A percentile compares a stretch with the other conserved stretches of the same genome.
Conservation (phyloP, 768 basidiomycete genomes). For the Tylopilus sp. region DNA sequence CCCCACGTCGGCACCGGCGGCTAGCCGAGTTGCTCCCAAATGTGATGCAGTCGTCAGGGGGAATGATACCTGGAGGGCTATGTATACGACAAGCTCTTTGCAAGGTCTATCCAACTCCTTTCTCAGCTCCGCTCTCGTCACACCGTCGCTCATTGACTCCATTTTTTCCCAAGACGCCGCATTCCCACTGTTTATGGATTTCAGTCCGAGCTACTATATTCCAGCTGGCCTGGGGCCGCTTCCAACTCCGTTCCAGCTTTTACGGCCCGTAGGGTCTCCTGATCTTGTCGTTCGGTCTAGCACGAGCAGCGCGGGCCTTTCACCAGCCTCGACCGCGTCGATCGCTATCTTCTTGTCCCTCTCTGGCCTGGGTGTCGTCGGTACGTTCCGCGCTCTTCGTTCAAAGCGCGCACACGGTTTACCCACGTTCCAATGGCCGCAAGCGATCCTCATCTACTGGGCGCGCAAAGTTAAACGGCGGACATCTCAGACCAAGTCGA, state of each 20-base stretch:
- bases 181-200: constrained; percentile 5
- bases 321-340: background rate
- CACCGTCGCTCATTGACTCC: background rate
- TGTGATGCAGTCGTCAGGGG: constrained; percentile 14
- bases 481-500: background rate
- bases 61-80: constrained; percentile 1
- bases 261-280: background rate
- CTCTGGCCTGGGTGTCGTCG: constrained; percentile 22
- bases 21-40: background rate
- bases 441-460: constrained; percentile 13
- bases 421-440: background rate
- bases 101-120: background rate
- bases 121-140: background rate
- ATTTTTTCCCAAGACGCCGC: background rate
- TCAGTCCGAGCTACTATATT: background rate
- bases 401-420: background rate
- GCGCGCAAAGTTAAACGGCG: constrained; percentile 8
- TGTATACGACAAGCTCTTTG: constrained; percentile 1
- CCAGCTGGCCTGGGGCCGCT: constrained; percentile 8
- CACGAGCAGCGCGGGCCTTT: background rate
- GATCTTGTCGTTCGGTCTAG: background rate
- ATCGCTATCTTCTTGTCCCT: constrained; percentile 15
- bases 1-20: background rate
- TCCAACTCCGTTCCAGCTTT: background rate
- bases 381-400: constrained; percentile 16